Conservation (phyloP, 495 filamentous ascomycete genomes). For the Annulohypoxylon moriforme region DNA sequence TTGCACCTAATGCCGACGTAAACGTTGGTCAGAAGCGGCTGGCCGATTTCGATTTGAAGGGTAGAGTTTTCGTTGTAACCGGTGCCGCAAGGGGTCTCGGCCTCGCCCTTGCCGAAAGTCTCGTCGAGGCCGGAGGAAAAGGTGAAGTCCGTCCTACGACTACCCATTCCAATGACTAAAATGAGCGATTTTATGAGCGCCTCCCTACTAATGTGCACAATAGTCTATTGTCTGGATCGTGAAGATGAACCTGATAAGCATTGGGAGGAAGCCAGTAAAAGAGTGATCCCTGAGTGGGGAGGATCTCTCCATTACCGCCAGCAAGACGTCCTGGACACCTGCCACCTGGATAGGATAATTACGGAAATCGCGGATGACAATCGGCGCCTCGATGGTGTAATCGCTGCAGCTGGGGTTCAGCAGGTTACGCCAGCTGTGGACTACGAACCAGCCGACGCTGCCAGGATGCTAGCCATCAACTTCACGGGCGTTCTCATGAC, state of each 20-base stretch:
- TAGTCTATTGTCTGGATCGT: conserved; percentile 75
- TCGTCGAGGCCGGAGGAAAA: conserved; percentile 76
- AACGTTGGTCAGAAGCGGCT: conserved; percentile 47
- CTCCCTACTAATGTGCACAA: conserved; percentile 11
- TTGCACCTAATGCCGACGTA: conserved; percentile 38
- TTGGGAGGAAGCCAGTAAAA: conserved; percentile 62
- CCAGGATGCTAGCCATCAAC: conserved; percentile 78
- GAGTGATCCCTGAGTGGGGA: conserved; percentile 61
- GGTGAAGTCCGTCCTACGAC: conserved; percentile 52
- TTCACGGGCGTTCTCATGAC: conserved; percentile 83
- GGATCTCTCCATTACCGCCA: conserved; percentile 70
- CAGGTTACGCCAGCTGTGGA: conserved; percentile 75
- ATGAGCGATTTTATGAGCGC: neutral
- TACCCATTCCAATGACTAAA: neutral
- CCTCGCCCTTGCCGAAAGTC: conserved; percentile 72
- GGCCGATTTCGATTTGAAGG: conserved; percentile 65
- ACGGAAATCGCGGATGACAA: conserved; percentile 65
- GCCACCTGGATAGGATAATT: conserved; percentile 65
- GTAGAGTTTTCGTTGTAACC: conserved; percentile 70
- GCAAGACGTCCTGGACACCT: conserved; percentile 71
- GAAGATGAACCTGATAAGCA: conserved; percentile 61
- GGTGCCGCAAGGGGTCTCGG: conserved; percentile 73
- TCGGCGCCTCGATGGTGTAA: conserved; percentile 73
- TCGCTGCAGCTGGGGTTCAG: conserved; percentile 81
- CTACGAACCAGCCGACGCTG: conserved; percentile 72